These are phyloP conservation scores for Rubus parviflorus DNA, from an alignment of 306 rosid species.

Conservation along the genomic window DNA sequence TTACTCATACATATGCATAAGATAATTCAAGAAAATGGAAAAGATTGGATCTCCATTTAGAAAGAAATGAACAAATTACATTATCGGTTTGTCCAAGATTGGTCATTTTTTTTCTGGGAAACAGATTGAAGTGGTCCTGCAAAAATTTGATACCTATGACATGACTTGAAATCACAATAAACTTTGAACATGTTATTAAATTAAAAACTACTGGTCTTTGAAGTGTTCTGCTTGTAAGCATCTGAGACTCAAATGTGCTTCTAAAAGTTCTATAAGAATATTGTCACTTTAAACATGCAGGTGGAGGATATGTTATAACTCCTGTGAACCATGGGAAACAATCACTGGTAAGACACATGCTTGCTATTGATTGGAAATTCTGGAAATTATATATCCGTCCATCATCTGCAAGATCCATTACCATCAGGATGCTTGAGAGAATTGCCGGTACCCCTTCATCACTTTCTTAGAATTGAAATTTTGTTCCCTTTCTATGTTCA, in stretches of 20 bases:
- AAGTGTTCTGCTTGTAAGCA: not conserved
- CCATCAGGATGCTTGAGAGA: slow-evolving; percentile 79
- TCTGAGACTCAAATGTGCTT: not conserved
- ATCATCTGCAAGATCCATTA: slow-evolving; percentile 60
- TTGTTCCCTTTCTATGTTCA: not conserved
- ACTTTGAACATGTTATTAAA: not conserved
- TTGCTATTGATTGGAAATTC: slow-evolving; percentile 86
- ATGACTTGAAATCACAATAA: not conserved
- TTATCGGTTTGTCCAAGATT: not conserved
- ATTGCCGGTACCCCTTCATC: slow-evolving; percentile 55
- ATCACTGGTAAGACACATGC: slow-evolving; percentile 84
- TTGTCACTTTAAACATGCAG: slow-evolving; percentile 31
- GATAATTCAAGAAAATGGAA: too few species aligned
- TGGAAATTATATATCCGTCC: slow-evolving; percentile 75
- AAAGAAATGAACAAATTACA: too few species aligned
- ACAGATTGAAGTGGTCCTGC: not conserved
- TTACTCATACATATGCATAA: too few species aligned
- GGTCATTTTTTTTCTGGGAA: not conserved
- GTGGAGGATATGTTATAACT: slow-evolving; percentile 88
- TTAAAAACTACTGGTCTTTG: too few species aligned
- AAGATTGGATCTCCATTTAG: too few species aligned
- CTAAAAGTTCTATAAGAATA: not conserved
- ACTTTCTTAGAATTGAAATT: slow-evolving; percentile 12
- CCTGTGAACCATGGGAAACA: slow-evolving; percentile 72
- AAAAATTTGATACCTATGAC: too few species aligned